Percentiles rank a stretch among this genome's conserved stretches.
phyloP scores from a whole-genome alignment of 1,139 yeast species.

The Eremothecium gossypii region DNA sequence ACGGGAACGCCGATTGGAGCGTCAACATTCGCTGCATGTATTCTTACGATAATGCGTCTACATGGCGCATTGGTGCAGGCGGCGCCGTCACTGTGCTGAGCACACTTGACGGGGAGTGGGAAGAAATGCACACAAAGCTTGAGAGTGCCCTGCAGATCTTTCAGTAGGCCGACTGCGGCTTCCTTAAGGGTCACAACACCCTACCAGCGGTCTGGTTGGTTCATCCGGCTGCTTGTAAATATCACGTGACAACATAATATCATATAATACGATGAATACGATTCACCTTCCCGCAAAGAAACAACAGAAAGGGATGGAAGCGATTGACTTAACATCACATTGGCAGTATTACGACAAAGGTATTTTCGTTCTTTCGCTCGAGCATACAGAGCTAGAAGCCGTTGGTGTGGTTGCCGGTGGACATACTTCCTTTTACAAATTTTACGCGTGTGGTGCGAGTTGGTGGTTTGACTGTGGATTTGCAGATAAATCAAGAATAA shows the following conservation, averaged over 20 bases:
- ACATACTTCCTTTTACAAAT: too few species aligned
- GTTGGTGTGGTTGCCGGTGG: too few species aligned
- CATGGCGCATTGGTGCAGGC: constrained; percentile 94
- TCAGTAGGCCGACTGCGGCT: background rate
- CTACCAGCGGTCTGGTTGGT: background rate
- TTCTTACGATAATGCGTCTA: constrained; percentile 38
- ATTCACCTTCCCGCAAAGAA: background rate
- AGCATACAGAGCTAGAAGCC: too few species aligned
- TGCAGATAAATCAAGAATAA: background rate
- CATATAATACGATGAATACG: background rate
- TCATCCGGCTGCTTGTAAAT: background rate
- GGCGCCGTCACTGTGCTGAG: constrained; percentile 95
- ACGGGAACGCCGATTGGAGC: constrained; percentile 91
- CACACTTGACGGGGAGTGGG: constrained; percentile 76
- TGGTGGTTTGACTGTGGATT: background rate
- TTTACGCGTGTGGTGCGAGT: background rate
- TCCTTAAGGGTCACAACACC: too few species aligned
- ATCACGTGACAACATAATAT: background rate
- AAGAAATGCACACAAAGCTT: constrained; percentile 78
- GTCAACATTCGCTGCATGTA: constrained; percentile 83
- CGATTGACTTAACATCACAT: background rate
- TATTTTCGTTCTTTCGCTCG: background rate
- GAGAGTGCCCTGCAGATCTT: constrained; percentile 70
- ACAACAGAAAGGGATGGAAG: background rate
- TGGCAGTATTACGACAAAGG: background rate